Evolutionary conservation across 805 yeast species (phyloP), one percentile per base, ranked within the genome.

Genomic region (Ogataea glucozyma): DNA sequence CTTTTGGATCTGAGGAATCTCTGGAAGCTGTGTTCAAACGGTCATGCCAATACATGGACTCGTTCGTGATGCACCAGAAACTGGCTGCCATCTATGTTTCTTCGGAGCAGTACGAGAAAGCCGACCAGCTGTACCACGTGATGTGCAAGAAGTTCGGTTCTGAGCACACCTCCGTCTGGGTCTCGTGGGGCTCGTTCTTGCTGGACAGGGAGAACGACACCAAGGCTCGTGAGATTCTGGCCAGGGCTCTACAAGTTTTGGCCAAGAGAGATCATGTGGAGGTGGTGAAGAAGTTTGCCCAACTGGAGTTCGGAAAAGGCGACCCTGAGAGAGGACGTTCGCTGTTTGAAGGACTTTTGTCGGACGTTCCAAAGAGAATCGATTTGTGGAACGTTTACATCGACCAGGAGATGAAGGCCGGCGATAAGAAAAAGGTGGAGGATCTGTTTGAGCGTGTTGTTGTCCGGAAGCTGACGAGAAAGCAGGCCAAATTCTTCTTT

Each of bases 381-480:
- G 99, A 91, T 65, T 66, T 91, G 48, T 91, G 98, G 98, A 90
- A 86, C 58, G 95, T 91, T 30, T 91, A 89, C 66, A 77, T 91
- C 51, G 99, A 91, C 64, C 95, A 88, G 64, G 98, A 91, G 65
- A 82, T 88, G 57, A 89, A 88, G 66, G 60, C 66, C 21, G 78
- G 75, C 40, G 84, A 81, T 40, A 82, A 81, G 65, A 69, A 70
- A 52, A 83, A 79, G 63, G 85, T 81, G 26, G 91, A 83, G 58
- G 85, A 78, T 14, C 70, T 91, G 47, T 90, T 89, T 55, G 96
- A 90, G 64, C 79, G 98, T 62, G 87, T 85, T 3, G 57, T 85
- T 31, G 59, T 72, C 23, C 72, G 71, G 64, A 88, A 87, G 66
- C 64, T 91, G 40, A 74, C 85, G 4, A 78, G 83, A 60, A 91